Evolutionary conservation across 2,329 filamentous ascomycete species (phyloP).

Genomic region (Blumeriella jaapii): DNA sequence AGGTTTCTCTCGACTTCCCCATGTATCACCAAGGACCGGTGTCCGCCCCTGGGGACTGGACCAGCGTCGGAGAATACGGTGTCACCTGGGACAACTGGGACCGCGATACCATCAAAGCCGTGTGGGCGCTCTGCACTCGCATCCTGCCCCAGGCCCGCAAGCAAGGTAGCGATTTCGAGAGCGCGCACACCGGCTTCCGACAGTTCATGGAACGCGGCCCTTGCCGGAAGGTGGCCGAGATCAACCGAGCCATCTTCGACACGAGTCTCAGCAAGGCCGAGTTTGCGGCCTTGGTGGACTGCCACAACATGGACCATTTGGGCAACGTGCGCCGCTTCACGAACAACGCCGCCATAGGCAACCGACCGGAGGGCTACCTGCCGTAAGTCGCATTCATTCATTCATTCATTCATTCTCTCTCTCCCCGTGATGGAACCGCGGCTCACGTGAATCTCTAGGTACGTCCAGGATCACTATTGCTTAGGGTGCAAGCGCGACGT

Average conservation of each 20-base stretch:
- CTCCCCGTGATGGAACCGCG: too few relatives aligned
- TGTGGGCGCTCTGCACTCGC: constrained; percentile 17
- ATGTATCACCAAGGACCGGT: constrained; percentile 18
- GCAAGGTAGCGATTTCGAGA: constrained; percentile 17
- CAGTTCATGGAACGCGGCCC: constrained; percentile 21
- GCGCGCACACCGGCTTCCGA: constrained; percentile 13
- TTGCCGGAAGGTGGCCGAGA: constrained; percentile 17
- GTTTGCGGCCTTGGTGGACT: constrained; percentile 15
- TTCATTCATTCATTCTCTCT: too few relatives aligned
- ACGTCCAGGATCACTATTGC: not conserved
- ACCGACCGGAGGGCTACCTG: constrained; percentile 4
- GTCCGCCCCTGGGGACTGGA: not conserved
- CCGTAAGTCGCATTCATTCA: too few relatives aligned
- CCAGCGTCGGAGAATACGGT: constrained; percentile 15
- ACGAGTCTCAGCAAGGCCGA: not conserved
- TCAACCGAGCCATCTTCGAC: constrained; percentile 11
- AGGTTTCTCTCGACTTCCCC: constrained; percentile 21
- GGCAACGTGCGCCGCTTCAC: not conserved
- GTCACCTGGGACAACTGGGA: constrained; percentile 23
- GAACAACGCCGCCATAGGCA: not conserved
- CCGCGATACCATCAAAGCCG: constrained; percentile 11
- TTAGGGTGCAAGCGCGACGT: not conserved
- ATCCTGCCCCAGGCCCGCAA: constrained; percentile 11
- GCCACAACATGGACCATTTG: constrained; percentile 3
- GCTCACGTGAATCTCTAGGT: not conserved